Evolutionary conservation across 2,329 filamentous ascomycete genomes (phyloP).

Genomic region (Xylogone sp.): DNA sequence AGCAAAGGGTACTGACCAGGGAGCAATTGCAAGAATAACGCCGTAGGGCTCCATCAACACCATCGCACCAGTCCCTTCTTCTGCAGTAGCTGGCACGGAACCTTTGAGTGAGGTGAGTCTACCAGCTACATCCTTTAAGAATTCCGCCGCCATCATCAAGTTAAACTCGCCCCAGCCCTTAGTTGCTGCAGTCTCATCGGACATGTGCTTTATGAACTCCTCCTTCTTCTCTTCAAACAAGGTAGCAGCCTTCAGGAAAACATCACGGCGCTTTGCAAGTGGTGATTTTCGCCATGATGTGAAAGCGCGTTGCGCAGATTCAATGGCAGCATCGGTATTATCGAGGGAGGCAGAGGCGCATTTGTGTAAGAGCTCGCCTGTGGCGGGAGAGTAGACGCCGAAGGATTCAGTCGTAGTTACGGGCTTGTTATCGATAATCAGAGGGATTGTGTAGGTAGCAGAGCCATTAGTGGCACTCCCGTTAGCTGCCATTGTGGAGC

Average conservation of each 20-base stretch:
- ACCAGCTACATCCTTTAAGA: constrained; percentile 41
- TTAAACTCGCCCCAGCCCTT: constrained; percentile 36
- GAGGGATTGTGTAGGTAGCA: constrained; percentile 28
- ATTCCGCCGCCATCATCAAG: constrained; percentile 29
- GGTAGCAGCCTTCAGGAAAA: constrained; percentile 66
- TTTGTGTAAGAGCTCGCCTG: constrained; percentile 47
- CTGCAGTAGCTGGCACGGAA: constrained; percentile 29
- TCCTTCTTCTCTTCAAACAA: constrained; percentile 47
- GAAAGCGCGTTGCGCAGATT: constrained; percentile 62
- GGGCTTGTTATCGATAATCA: constrained; percentile 42
- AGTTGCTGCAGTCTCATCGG: constrained; percentile 44
- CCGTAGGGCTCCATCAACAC: constrained; percentile 74
- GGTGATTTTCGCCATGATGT: constrained; percentile 64
- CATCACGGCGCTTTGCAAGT: constrained; percentile 58
- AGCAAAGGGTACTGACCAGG: constrained; percentile 58
- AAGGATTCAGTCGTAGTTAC: constrained; percentile 44
- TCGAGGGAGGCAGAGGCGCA: constrained; percentile 53
- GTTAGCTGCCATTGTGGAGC: not conserved
- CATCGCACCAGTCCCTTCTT: constrained; percentile 55
- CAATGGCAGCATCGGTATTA: constrained; percentile 49
- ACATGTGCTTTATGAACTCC: constrained; percentile 59
- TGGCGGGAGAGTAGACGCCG: constrained; percentile 53
- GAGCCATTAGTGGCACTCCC: not conserved
- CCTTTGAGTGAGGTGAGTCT: constrained; percentile 32
- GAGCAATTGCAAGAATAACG: constrained; percentile 74